Evolutionary conservation across 768 basidiomycete species (phyloP), one percentile per base, ranked within the genome.

Genomic region (Naganishia onofrii): DNA sequence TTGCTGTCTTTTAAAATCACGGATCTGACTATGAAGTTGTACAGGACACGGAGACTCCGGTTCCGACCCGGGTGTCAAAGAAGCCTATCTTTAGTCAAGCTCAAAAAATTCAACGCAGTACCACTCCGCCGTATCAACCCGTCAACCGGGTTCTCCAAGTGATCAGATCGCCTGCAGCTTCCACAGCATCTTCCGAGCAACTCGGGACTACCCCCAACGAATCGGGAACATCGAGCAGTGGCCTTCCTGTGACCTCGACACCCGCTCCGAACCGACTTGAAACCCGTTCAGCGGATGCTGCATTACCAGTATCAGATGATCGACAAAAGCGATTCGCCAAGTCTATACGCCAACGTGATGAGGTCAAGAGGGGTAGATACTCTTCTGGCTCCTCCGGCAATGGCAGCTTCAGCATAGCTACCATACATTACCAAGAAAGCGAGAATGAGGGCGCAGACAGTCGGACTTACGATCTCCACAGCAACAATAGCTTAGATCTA

Each of bases 401-500:
- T 63, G 60, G 23, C 23, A 63, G 60, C 17, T 63, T 44, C 42
- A 44, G 60, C 28, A 63, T 63, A 26, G 60, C 60, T 44, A 44
- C 60, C 13, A 63, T 63, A 26, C 38, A 63, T 15, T 42, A 63
- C 38, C 36, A 21, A 15, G 34, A 58, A 17, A 29, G 4, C 23
- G 60, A 63, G 13, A 44, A n/a, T 44, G 60, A 19, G 13, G 38
- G 9, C 9, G 42, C 1, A 17, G 60, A 63, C 1, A 36, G 42
- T 31, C 60, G 38, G 3, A 38, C 38, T 38, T 58, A 21, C 32
- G 57, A 58, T 23, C 31, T 31, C 13, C 3, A 63, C 23, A 44
- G 60, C 38, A 63, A 63, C 42, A 63, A 63, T 34, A 63, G 60
- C 23, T 42, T 63, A 12, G 60, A 63, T 44, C 60, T 63, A 10